Evolutionary conservation across 805 yeast species (phyloP), one percentile per base, ranked within the genome.

Genomic region (Metschnikowia chrysomelidarum): DNA sequence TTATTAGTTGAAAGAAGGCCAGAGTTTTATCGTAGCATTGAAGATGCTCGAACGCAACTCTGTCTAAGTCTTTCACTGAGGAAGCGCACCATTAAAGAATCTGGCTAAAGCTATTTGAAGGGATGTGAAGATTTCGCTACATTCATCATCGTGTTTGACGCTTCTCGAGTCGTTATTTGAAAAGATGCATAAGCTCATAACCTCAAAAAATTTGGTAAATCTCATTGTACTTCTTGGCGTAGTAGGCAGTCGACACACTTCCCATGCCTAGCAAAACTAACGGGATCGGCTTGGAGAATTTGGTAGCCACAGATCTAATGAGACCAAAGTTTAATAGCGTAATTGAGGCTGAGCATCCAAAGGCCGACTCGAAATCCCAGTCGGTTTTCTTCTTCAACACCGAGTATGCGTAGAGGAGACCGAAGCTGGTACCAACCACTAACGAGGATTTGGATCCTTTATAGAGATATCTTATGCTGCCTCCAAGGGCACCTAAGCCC

Each of bases 391-490:
- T 64, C 46, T 76, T 73, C 43, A 87, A 64, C 46, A 89, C 91
- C 2, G 87, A 80, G 39, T 67, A 54, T n/a, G 82, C 84, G 54
- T 74, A 84, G 19, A 77, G 53, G 2, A 74, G 65, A 10, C 83
- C 70, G 44, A 84, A 66, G 1, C 78, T 60, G 7, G 75, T 45
- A 24, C 97, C 97, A 1, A 91, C 95, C 30, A 78, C 62, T 35
- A 89, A 69, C 0, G 96, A 87, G 15, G 95, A 94, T 23, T 80
- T 53, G 2, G 95, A 85, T 9, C 82, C 75, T 49, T 83, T 82
- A 47, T 71, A 75, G 60, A 62, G 52, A 59, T 65, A 85, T 24
- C 93, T 93, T 61, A 78, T 73, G 24, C 75, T 45, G 32, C 93
- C 94, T 34, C 93, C 93, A 35, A 76, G 56, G 36, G 81, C 70